Evolutionary conservation across 2,329 filamentous ascomycete genomes (phyloP), one percentile per base, ranked within the genome.

Genomic region (Cordyceps farinosa): DNA sequence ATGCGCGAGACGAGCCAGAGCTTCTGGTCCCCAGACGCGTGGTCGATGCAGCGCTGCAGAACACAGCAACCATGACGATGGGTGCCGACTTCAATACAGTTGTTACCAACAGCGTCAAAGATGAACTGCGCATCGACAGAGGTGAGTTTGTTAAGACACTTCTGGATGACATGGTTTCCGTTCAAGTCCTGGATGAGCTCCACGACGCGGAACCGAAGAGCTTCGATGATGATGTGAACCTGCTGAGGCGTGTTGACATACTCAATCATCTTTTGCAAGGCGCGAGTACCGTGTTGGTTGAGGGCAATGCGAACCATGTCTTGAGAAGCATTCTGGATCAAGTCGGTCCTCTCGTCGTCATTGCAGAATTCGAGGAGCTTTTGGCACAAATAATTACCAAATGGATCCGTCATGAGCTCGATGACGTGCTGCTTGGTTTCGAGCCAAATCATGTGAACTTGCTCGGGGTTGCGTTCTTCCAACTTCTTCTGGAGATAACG

Each of bases 221-320:
- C 91, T 61, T 90, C 83, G 68, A 96, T 96, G 74, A 99, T 95
- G 68, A 91, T 89, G 69, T 90, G 83, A 57, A 94, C 90, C 78
- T 99, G 95, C 71, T 90, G 87, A 3, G 87, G 84, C 32, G 91
- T 96, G 59, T 89, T 90, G 71, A 99, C 91, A 74, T 91, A 96
- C 78, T 99, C 95, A 68, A 99, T 99, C 95, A 99, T 99, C 84
- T 98, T 99, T 80, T 99, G 95, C 64, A 99, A 80, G 66, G 95
- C 95, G 61, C 95, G 88, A 64, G 95, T 99, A 69, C 95, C 95
- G 75, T 99, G 95, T 79, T 97, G 94, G 78, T 99, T 98, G 65
- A 98, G 81, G 32, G 95, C 95, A 72, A 99, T 97, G 70, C 89
- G 89, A 30, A 96, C 92, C 82, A 99, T 91, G 67, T 94, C 88